Percentiles rank a stretch among this genome's conserved stretches.
Conservation (phyloP, 192 early-diverging fungal genomes). For the Haplosporangium gracile region DNA sequence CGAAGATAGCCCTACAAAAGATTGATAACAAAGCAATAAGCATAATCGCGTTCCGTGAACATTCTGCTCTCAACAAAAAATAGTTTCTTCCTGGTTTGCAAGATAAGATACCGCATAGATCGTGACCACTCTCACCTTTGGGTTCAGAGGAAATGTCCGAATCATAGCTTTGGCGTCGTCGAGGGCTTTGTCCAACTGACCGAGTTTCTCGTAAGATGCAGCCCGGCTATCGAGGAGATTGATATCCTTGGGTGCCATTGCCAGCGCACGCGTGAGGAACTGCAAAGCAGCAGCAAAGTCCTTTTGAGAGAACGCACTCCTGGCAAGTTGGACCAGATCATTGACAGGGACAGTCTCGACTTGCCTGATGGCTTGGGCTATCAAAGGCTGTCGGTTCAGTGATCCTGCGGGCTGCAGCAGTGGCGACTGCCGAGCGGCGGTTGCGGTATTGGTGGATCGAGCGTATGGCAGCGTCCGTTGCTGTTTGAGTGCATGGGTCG, state of each 20-base stretch:
- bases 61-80: neutral
- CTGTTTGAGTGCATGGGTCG: neutral
- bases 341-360: slow-evolving; percentile 36
- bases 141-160: slow-evolving; percentile 19
- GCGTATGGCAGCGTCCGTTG: slow-evolving; percentile 28
- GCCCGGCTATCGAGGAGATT: slow-evolving; percentile 51
- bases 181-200: slow-evolving; percentile 23
- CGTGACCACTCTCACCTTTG: slow-evolving; percentile 34
- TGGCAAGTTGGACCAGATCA: slow-evolving; percentile 40
- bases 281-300: slow-evolving; percentile 26
- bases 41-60: neutral
- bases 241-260: slow-evolving; percentile 40
- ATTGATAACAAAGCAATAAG: neutral
- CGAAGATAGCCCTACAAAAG: slow-evolving; percentile 40
- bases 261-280: slow-evolving; percentile 29
- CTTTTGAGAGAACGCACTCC: slow-evolving; percentile 36
- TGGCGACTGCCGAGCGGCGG: slow-evolving; percentile 9
- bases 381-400: neutral
- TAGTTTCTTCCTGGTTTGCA: neutral
- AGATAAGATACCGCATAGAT: neutral
- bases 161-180: slow-evolving; percentile 46
- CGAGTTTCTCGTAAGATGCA: slow-evolving; percentile 35
- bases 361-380: neutral
- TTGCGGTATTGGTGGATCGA: slow-evolving; percentile 12
- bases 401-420: neutral